Conservation (phyloP, 2,329 filamentous ascomycete genomes). For the Calcarisporium arbuscula region DNA sequence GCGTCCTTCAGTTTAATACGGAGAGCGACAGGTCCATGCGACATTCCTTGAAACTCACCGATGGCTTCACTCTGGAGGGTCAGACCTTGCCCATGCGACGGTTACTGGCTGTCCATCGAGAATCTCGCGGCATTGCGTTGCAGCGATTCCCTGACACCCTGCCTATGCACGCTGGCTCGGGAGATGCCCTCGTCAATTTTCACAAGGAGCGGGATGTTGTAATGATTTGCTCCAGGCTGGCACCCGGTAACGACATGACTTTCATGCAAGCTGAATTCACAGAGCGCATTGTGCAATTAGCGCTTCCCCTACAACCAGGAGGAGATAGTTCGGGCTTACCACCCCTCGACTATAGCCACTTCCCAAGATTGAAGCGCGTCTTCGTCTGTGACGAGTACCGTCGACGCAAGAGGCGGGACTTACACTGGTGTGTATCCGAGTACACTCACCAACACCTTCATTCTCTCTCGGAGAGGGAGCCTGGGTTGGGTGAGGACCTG, state of each 20-base stretch:
- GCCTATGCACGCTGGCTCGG: conserved; percentile 16
- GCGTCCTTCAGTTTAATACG: conserved; percentile 13
- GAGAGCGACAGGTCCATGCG: conserved; percentile 3
- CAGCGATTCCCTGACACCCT: conserved; percentile 25
- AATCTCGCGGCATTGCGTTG: conserved; percentile 27
- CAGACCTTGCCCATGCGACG: conserved; percentile 22
- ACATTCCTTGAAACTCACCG: background rate
- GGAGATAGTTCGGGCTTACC: background rate
- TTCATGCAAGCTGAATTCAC: too few species aligned
- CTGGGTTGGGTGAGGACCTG: conserved; percentile 18
- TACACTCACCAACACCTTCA: conserved; percentile 19
- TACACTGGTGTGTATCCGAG: conserved; percentile 27
- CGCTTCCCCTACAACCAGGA: conserved; percentile 1
- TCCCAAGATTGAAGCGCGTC: conserved; percentile 20
- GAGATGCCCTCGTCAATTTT: conserved; percentile 21
- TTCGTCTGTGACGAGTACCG: conserved; percentile 11
- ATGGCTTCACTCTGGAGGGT: conserved; percentile 12
- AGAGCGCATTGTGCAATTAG: conserved; percentile 18
- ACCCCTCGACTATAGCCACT: conserved; percentile 7
- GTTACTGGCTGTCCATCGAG: conserved; percentile 26
- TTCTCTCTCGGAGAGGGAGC: conserved; percentile 18
- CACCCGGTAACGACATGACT: too few species aligned
- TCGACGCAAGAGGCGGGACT: conserved; percentile 1
- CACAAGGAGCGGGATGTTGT: conserved; percentile 25
- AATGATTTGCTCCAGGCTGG: conserved; percentile 16